Evolutionary conservation across 257 asterid species (phyloP), one percentile per base, ranked within the genome.

Genomic region (Forsythia suspensa): DNA sequence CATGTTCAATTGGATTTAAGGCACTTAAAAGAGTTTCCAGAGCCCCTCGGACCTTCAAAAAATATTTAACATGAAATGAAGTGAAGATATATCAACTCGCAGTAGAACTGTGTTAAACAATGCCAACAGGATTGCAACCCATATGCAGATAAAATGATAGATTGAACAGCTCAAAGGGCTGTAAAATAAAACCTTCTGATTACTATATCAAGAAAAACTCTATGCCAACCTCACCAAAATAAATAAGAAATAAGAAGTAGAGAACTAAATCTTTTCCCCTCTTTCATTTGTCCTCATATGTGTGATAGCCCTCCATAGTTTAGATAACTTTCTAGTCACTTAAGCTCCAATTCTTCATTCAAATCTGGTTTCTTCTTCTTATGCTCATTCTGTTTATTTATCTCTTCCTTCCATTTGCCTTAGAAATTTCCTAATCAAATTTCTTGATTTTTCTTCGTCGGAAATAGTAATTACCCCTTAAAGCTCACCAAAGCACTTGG

Each of bases 11-110:
- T 71, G 98, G 96, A 80, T 87, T 90, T 80, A 94, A 85, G 79
- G 98, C 97, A 76, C 94, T 79, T 36, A 91, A 89, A 81, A 94
- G 86, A 85, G 96, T 92, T 88, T 94, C 97, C 21, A 94, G 83
- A 72, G 97, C 91, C 79, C 98, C 97, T 41, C 97, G 91, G 77
- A 96, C 96, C 99, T 96, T 87, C 82, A 83, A 82, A 83, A 71
- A 72, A 13, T 13, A 13, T 66, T 79, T 37, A 82, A 71, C 36
- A 65, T 79, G 59, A 80, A 74, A 39, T 72, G 69, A 46, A 76
- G 70, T 20, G n/a, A 21, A 38, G 73, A 79, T 15, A 51, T 72
- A 70, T 61, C 21, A 80, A 82, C 40, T 70, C 74, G 57, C 42
- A 52, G 40, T 61, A 63, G 34, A n/a, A 59, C 7, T 6, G 68